Percentiles rank a stretch among this genome's conserved stretches.
Conservation (phyloP, 2,329 filamentous ascomycete genomes). For the Xylaria sp. region DNA sequence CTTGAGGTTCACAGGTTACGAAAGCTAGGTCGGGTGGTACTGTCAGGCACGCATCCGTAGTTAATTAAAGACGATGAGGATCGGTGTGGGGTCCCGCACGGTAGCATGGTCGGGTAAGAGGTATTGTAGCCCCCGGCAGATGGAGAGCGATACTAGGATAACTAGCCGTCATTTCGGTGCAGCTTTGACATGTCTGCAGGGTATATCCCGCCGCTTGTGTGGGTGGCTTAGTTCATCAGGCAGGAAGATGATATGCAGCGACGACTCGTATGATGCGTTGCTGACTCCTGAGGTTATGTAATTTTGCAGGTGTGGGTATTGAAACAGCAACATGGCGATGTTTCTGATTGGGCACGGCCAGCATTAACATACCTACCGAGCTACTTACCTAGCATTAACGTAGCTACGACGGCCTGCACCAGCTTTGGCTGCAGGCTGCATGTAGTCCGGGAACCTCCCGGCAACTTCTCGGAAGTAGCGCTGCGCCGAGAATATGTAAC, state of each 20-base stretch:
- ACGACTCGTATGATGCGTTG: background rate
- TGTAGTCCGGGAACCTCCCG: conserved; percentile 6
- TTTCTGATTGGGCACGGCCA: background rate
- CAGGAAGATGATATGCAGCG: background rate
- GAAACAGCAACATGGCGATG: background rate
- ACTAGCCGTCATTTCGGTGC: conserved; percentile 4
- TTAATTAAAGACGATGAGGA: background rate
- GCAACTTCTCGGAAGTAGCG: conserved; percentile 14
- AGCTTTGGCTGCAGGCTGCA: conserved; percentile 5
- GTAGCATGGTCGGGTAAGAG: conserved; percentile 8
- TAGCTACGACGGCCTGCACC: background rate
- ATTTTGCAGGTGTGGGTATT: conserved; percentile 1
- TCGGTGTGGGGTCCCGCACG: conserved; percentile 21
- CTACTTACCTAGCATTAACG: background rate
- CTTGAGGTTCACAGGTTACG: background rate
- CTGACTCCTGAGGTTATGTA: background rate
- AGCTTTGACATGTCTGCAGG: conserved; percentile 8
- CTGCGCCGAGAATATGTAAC: conserved; percentile 4
- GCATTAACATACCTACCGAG: background rate
- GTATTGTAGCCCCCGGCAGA: conserved; percentile 18
- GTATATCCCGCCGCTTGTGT: conserved; percentile 4
- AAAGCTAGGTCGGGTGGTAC: too few relatives aligned
- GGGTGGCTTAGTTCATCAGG: background rate
- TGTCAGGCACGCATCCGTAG: background rate
- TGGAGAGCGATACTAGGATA: background rate